Conservation (phyloP, 192 early-diverging fungal species). For the Podila horticola region DNA sequence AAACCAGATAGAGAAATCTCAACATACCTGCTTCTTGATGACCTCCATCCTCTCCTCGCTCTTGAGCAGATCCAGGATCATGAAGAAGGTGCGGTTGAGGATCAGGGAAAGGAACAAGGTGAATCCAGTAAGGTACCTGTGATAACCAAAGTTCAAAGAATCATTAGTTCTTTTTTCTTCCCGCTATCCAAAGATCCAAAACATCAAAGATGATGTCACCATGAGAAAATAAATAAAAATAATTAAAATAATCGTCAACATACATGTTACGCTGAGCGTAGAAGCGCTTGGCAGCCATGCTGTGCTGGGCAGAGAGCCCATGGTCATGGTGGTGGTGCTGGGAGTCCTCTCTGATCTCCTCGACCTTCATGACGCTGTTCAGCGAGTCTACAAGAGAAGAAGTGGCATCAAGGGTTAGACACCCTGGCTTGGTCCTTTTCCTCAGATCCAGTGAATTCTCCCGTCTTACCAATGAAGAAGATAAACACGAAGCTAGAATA, state of each 20-base stretch:
- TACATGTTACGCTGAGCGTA: constrained; percentile 72
- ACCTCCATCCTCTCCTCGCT: constrained; percentile 60
- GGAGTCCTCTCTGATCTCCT: constrained; percentile 29
- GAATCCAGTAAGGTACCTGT: constrained; percentile 68
- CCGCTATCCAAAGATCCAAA: background rate
- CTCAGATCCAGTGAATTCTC: background rate
- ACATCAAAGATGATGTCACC: background rate
- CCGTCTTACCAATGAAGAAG: constrained; percentile 61
- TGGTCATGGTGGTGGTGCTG: constrained; percentile 46
- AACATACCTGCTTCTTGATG: constrained; percentile 47
- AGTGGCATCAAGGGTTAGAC: too few relatives aligned
- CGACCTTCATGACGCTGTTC: constrained; percentile 56
- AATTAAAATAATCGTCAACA: background rate
- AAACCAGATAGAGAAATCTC: background rate
- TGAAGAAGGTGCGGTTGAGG: constrained; percentile 62
- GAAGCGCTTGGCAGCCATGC: constrained; percentile 60
- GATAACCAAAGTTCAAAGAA: too few relatives aligned
- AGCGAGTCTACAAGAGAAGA: constrained; percentile 51
- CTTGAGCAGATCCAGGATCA: constrained; percentile 63
- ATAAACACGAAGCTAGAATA: constrained; percentile 59
- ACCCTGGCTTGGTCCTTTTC: background rate
- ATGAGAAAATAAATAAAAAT: background rate
- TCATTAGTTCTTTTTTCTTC: too few relatives aligned
- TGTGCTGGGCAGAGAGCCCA: constrained; percentile 29
- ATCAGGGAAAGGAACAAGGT: constrained; percentile 66